Evolutionary conservation across 352 stramenopile genomes (phyloP).

Genomic region (Phytopythium ostracodes): DNA sequence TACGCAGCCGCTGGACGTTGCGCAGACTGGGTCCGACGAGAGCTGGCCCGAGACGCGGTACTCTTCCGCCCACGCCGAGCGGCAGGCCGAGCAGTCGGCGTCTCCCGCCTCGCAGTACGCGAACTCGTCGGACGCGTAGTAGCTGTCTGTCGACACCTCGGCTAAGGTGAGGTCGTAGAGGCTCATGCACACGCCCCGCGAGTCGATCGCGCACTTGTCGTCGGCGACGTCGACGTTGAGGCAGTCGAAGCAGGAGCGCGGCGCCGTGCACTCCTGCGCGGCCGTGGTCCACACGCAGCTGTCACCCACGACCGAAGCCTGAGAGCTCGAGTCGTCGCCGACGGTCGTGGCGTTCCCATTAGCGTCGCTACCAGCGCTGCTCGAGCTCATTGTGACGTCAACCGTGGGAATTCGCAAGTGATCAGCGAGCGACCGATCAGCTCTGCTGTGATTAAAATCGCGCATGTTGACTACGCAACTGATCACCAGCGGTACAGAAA

Average conservation of each 20-base stretch:
- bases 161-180: conserved; percentile 19
- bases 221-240: conserved; percentile 26
- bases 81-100: conserved; percentile 26
- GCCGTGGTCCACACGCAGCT: conserved; percentile 27
- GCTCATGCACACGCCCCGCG: conserved; percentile 30
- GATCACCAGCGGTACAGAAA: background rate
- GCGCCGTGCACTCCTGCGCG: conserved; percentile 18
- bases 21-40: conserved; percentile 6
- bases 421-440: background rate
- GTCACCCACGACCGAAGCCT: background rate
- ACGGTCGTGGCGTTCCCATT: background rate
- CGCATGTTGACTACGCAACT: background rate
- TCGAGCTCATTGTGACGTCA: background rate
- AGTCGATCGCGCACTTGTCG: conserved; percentile 28
- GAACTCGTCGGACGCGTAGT: conserved; percentile 29
- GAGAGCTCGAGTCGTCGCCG: background rate
- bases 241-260: conserved; percentile 31
- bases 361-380: background rate
- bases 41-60: conserved; percentile 18
- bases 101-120: conserved; percentile 33
- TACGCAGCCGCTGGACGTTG: conserved; percentile 8
- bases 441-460: no score
- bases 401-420: background rate
- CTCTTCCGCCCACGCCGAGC: conserved; percentile 21
- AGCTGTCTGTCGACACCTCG: conserved; percentile 27